phyloP scores from a whole-genome alignment of 805 yeast species.

The Clavispora carvajalis region DNA sequence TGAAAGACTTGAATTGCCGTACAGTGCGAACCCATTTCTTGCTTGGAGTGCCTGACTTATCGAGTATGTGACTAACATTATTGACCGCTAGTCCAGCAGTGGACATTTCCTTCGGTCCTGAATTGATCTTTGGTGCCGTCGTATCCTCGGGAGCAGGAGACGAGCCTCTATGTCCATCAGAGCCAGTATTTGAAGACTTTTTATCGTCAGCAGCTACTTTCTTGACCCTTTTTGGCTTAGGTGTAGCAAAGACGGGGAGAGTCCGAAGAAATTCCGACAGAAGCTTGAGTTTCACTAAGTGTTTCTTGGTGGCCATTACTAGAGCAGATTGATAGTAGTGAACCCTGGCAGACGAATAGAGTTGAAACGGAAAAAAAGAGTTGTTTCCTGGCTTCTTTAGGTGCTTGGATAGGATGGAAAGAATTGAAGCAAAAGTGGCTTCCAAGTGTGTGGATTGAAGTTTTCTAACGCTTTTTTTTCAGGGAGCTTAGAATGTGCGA shows the following conservation, averaged over 20 bases:
- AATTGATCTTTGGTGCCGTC: slow-evolving; percentile 27
- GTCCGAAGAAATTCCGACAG: slow-evolving; percentile 26
- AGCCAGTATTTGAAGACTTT: slow-evolving; percentile 8
- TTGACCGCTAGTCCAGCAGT: slow-evolving; percentile 39
- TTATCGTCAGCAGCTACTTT: slow-evolving; percentile 28
- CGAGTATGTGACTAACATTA: slow-evolving; percentile 25
- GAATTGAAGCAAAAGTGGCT: not conserved
- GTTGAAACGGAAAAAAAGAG: no score
- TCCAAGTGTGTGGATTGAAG: not conserved
- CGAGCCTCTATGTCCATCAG: not conserved
- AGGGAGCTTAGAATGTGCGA: not conserved
- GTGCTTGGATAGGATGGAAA: not conserved
- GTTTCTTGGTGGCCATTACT: slow-evolving; percentile 32
- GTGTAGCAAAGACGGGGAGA: slow-evolving; percentile 31
- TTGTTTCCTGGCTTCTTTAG: no score
- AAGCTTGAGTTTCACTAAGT: slow-evolving; percentile 28
- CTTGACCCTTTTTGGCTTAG: slow-evolving; percentile 23
- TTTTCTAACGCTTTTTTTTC: not conserved
- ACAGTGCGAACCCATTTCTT: slow-evolving; percentile 32
- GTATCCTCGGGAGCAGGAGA: slow-evolving; percentile 11
- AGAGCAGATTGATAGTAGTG: not conserved
- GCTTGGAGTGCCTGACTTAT: slow-evolving; percentile 31
- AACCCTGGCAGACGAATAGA: no score
- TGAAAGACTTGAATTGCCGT: slow-evolving; percentile 36
- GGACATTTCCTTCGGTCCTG: slow-evolving; percentile 37